Base-by-base conservation (phyloP, 768 basidiomycete genomes). In the Leccinum truebloodii region DNA sequence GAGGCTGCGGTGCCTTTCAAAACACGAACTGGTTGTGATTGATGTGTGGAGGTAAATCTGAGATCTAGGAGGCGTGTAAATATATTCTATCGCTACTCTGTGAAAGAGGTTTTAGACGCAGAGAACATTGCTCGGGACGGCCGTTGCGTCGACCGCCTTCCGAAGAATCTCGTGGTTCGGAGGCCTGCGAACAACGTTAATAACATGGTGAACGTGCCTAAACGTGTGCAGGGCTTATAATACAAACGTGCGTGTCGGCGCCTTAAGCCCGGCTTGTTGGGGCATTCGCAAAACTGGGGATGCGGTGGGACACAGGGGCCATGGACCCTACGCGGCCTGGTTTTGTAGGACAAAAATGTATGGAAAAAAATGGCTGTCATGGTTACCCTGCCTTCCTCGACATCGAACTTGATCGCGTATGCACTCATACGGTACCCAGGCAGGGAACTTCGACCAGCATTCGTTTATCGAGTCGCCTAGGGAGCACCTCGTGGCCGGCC, bases 111-210 rank as follows among this genome's bases (percentile, higher is more conserved):
- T 61, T 58, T 55, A 71, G 39, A 67, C 68, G 18, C 63, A 44
- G 49, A 75, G 62, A 46, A 75, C 59, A 35, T 63, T 49, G 13
- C 63, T 63, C 35, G 72, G 68, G 52, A 57, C n/a, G 13, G 54
- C n/a, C 22, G 57, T 52, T 20, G 5, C 57, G 14, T 64, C 56
- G 52, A 73, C 57, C 8, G 64, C 60, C 18, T 32, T 49, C 24
- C 55, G 56, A 10, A 73, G 28, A 18, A 74, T 65, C 54, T 75
- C 71, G 44, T 56, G 54, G 41, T 20, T 9, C 71, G 73, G 10
- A 73, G 52, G 46, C 64, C 57, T 13, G 34, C 2, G n/a, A 72
- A 35, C 44, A 59, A 58, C 6, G 5, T 35, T 35, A 14, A 35
- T 14, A 6, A 35, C 62, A 61, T 60, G 39, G 39, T 22, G 8